A percentile compares a stretch with the other conserved stretches of the same genome.
These are phyloP conservation scores for Pseudogymnoascus destructans DNA, from an alignment of 2,329 filamentous ascomycete genomes.

Conservation along the genomic window DNA sequence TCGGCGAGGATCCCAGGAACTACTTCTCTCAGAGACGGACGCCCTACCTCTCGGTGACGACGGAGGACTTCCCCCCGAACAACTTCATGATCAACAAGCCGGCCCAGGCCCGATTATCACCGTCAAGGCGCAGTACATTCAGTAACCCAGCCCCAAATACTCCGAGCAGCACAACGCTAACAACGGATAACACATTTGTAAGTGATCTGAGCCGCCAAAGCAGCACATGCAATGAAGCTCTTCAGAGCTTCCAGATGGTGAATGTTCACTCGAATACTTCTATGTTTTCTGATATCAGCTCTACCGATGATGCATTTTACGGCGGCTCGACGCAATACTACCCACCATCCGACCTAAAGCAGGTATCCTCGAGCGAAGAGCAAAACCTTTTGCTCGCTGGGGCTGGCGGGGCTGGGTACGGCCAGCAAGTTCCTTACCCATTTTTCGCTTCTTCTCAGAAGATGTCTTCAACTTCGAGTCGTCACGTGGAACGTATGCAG, in stretches of 20 bases:
- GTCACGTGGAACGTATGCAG: slow-evolving; percentile 24
- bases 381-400: slow-evolving; percentile 24
- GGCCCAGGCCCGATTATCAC: neutral
- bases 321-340: slow-evolving; percentile 12
- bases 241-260: slow-evolving; percentile 26
- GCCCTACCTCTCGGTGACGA: slow-evolving; percentile 16
- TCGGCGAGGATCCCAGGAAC: slow-evolving; percentile 19
- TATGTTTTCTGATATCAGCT: slow-evolving; percentile 20
- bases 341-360: neutral
- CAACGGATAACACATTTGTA: slow-evolving; percentile 23
- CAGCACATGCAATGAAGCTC: slow-evolving; percentile 24
- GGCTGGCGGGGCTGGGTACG: slow-evolving; percentile 24
- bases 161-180: slow-evolving; percentile 23
- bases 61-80: slow-evolving; percentile 13
- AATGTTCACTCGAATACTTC: slow-evolving; percentile 24
- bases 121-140: slow-evolving; percentile 14
- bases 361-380: slow-evolving; percentile 23
- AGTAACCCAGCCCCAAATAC: slow-evolving; percentile 22
- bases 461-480: slow-evolving; percentile 15
- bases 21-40: slow-evolving; percentile 17
- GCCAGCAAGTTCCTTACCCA: slow-evolving; percentile 23
- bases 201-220: slow-evolving; percentile 26
- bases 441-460: slow-evolving; percentile 17
- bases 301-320: slow-evolving; percentile 20
- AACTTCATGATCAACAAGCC: slow-evolving; percentile 11